These are phyloP conservation scores for Wickerhamomyces hampshirensis DNA, from an alignment of 805 yeast species.

Conservation along the genomic window DNA sequence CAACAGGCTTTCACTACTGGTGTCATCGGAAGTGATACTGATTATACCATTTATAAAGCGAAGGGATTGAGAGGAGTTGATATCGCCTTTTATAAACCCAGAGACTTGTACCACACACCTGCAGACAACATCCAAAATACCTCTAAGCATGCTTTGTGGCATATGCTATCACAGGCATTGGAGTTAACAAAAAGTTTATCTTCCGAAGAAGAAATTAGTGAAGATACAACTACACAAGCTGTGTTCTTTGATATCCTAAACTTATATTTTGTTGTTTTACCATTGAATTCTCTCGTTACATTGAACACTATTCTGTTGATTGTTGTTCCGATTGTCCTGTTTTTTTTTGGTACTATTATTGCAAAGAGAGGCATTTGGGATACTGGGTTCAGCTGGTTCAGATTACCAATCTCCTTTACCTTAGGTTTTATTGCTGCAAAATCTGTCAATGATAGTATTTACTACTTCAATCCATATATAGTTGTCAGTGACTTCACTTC, in stretches of 20 bases:
- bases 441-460: slow-evolving; percentile 35
- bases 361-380: slow-evolving; percentile 45
- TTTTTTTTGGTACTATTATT: slow-evolving; percentile 45
- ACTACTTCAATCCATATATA: slow-evolving; percentile 40
- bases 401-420: slow-evolving; percentile 56
- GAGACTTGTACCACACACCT: slow-evolving; percentile 77
- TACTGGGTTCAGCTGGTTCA: slow-evolving; percentile 41
- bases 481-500: slow-evolving; percentile 45
- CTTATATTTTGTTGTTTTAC: slow-evolving; percentile 44
- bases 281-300: slow-evolving; percentile 45
- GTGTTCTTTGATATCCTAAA: slow-evolving; percentile 66
- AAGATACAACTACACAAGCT: slow-evolving; percentile 36
- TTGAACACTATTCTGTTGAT: slow-evolving; percentile 49
- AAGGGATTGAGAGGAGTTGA: slow-evolving; percentile 81
- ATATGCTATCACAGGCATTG: slow-evolving; percentile 71
- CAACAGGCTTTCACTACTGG: slow-evolving; percentile 82
- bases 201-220: slow-evolving; percentile 30
- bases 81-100: slow-evolving; percentile 82
- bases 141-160: slow-evolving; percentile 69
- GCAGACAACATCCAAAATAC: slow-evolving; percentile 65
- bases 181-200: slow-evolving; percentile 51
- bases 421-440: slow-evolving; percentile 37
- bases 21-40: slow-evolving; percentile 76
- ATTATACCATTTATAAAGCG: slow-evolving; percentile 64
- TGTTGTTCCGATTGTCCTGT: slow-evolving; percentile 48